These are phyloP conservation scores for Sugiyamaella qingdaonensis DNA, from an alignment of 805 yeast species.

Conservation along the genomic window DNA sequence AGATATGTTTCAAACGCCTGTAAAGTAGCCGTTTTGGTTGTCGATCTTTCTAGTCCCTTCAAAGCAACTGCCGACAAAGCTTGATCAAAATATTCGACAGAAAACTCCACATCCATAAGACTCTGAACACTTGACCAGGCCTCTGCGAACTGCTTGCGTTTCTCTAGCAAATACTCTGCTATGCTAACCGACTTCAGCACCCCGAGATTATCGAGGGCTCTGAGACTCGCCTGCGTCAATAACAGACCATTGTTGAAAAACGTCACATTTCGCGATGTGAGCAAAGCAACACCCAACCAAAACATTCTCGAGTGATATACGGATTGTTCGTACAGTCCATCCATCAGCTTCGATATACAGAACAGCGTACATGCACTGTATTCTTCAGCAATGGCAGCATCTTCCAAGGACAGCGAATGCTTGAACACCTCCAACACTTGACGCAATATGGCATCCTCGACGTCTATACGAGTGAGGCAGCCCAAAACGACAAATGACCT, in stretches of 20 bases:
- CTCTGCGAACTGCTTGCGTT: constrained; percentile 12
- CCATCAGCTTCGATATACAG: constrained; percentile 45
- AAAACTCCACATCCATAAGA: constrained; percentile 16
- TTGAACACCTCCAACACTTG: constrained; percentile 29
- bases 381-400: constrained; percentile 32
- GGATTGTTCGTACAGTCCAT: constrained; percentile 46
- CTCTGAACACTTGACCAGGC: constrained; percentile 18
- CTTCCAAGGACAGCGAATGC: constrained; percentile 12
- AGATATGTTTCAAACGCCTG: constrained; percentile 23
- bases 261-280: constrained; percentile 13
- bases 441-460: constrained; percentile 51
- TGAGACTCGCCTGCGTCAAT: constrained; percentile 19
- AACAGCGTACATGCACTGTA: constrained; percentile 39
- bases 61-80: constrained; percentile 23
- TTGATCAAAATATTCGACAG: constrained; percentile 22
- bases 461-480: constrained; percentile 57
- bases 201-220: constrained; percentile 23
- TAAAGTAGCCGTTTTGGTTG: constrained; percentile 21
- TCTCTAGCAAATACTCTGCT: constrained; percentile 14
- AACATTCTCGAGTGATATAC: constrained; percentile 45
- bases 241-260: constrained; percentile 22
- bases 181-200: constrained; percentile 18
- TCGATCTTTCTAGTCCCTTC: constrained; percentile 24
- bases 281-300: constrained; percentile 38
- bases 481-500: constrained; percentile 60